phyloP scores from a whole-genome alignment of 441 rosid genomes.

The Mallotus japonicus region DNA sequence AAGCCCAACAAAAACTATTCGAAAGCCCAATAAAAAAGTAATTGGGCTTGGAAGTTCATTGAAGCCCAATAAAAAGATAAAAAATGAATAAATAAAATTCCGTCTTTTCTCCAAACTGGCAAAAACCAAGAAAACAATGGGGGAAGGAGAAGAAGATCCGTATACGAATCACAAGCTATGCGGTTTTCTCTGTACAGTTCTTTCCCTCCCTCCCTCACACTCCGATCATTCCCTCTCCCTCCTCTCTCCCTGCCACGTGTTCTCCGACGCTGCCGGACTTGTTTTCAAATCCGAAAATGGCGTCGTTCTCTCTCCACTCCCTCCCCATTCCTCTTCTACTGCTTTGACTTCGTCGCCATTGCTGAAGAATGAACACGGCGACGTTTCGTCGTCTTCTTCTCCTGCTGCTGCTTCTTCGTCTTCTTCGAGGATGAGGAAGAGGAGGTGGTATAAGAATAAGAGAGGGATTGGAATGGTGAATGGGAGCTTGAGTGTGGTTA shows the following conservation, averaged over 20 bases:
- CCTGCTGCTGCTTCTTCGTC: too few species aligned
- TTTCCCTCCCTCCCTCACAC: slow-evolving; percentile 33
- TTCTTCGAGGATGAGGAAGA: background rate
- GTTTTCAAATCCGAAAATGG: slow-evolving; percentile 52
- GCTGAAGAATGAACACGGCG: background rate
- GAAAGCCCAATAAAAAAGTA: too few species aligned
- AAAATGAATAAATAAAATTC: too few species aligned
- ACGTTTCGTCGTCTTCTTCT: background rate
- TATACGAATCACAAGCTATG: slow-evolving; percentile 56
- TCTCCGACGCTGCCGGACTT: slow-evolving; percentile 32
- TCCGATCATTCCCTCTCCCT: slow-evolving; percentile 20
- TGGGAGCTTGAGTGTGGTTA: slow-evolving; percentile 76
- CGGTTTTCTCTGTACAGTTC: slow-evolving; percentile 66
- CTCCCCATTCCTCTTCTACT: background rate
- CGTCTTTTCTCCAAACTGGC: too few species aligned
- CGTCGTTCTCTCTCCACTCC: slow-evolving; percentile 38
- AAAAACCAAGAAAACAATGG: background rate
- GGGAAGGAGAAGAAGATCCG: slow-evolving; percentile 7
- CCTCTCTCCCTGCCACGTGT: slow-evolving; percentile 47
- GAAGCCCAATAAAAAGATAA: too few species aligned
- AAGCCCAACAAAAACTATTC: too few species aligned
- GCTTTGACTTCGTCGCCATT: background rate
- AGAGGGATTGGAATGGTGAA: slow-evolving; percentile 66
- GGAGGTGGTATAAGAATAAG: slow-evolving; percentile 12
- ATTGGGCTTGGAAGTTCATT: too few species aligned